Evolutionary conservation across 2,329 filamentous ascomycete species (phyloP).

Genomic region (Arthrobotrys musiformis): DNA sequence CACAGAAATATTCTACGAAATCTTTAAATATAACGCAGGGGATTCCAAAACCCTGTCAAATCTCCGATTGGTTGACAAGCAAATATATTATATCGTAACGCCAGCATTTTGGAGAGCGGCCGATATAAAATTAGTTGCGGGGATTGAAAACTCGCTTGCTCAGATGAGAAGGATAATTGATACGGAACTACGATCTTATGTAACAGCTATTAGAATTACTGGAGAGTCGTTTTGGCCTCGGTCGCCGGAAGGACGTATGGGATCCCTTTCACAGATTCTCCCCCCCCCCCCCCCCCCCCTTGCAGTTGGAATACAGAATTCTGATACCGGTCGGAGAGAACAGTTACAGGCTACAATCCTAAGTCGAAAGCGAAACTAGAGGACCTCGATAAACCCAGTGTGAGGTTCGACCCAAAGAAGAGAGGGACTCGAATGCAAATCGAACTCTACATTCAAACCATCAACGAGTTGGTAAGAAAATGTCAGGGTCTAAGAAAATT

Average conservation of each 20-base stretch:
- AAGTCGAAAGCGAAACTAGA: too few relatives aligned
- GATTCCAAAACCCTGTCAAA: neutral
- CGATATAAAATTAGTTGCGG: neutral
- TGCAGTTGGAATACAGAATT: too few relatives aligned
- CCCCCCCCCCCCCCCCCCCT: neutral
- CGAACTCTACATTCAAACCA: too few relatives aligned
- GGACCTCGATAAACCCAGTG: too few relatives aligned
- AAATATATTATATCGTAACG: neutral
- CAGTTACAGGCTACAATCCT: too few relatives aligned
- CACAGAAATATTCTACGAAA: neutral
- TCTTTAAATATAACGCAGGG: neutral
- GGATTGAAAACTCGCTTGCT: neutral
- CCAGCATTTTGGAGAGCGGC: neutral
- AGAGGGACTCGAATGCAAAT: too few relatives aligned
- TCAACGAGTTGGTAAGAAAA: too few relatives aligned
- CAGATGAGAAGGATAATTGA: neutral
- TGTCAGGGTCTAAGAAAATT: too few relatives aligned
- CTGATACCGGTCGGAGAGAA: too few relatives aligned
- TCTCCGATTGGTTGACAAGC: neutral
- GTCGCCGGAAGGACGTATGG: neutral
- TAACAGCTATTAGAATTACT: neutral
- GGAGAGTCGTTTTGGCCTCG: neutral
- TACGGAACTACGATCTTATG: neutral
- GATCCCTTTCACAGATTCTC: too few relatives aligned
- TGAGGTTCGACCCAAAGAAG: too few relatives aligned